Evolutionary conservation across 2,329 filamentous ascomycete genomes (phyloP).

Genomic region (Setomelanomma holmii): DNA sequence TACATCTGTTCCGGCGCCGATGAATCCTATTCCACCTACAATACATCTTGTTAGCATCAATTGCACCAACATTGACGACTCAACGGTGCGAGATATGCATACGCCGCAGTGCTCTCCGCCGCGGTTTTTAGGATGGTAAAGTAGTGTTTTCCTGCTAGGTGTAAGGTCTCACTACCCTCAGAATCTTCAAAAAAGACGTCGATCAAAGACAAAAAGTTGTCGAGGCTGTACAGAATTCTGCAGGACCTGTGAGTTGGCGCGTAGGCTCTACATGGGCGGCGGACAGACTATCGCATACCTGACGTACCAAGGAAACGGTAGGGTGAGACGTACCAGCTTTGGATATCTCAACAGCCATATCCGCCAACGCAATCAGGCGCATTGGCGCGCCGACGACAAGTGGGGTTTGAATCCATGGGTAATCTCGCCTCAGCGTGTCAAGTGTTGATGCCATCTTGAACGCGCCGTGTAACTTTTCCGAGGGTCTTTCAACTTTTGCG

Average conservation of each 20-base stretch:
- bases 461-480: not conserved
- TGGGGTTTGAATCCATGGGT: slow-evolving; percentile 66
- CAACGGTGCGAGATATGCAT: no score
- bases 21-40: slow-evolving; percentile 56
- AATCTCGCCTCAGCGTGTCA: slow-evolving; percentile 46
- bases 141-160: no score
- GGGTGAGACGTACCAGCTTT: slow-evolving; percentile 54
- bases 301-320: no score
- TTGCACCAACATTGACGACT: not conserved
- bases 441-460: slow-evolving; percentile 11
- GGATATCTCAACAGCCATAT: slow-evolving; percentile 67
- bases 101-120: no score
- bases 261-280: no score
- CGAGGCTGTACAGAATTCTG: no score
- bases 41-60: slow-evolving; percentile 5
- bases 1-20: slow-evolving; percentile 54
- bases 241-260: no score
- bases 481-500: not conserved
- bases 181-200: no score
- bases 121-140: no score
- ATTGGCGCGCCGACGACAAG: slow-evolving; percentile 72
- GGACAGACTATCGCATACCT: no score
- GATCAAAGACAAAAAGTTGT: no score
- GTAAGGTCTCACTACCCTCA: no score
- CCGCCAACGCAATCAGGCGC: slow-evolving; percentile 66